Percentiles rank a stretch among this genome's conserved stretches.
Conservation (phyloP, 2,329 filamentous ascomycete genomes). For the Fusarium burgessii region DNA sequence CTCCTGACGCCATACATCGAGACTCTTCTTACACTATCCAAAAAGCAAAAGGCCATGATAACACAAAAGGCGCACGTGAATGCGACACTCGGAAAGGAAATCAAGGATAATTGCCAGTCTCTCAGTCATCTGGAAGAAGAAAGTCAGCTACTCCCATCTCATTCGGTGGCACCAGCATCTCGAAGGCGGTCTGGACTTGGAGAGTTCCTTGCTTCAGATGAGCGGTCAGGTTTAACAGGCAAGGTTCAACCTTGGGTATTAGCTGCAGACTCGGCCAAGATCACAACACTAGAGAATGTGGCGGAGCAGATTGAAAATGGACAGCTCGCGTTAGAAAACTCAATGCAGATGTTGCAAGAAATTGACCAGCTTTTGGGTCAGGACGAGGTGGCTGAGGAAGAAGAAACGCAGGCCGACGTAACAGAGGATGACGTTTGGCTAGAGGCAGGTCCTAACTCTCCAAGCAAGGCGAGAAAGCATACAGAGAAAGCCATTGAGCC, state of each 20-base stretch:
- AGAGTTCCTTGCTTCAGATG: constrained; percentile 56
- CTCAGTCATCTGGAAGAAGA: constrained; percentile 70
- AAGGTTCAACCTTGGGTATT: constrained; percentile 69
- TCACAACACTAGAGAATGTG: constrained; percentile 67
- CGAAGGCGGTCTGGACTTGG: constrained; percentile 57
- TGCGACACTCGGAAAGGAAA: constrained; percentile 61
- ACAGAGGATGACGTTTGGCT: constrained; percentile 53
- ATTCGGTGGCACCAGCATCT: constrained; percentile 57
- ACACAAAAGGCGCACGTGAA: constrained; percentile 70
- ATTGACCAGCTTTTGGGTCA: constrained; percentile 62
- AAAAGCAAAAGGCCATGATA: constrained; percentile 68
- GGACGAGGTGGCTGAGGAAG: constrained; percentile 41
- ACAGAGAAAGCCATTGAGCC: constrained; percentile 40
- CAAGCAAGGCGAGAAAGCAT: constrained; percentile 42
- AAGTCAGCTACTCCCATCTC: constrained; percentile 69
- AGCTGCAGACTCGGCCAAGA: constrained; percentile 70
- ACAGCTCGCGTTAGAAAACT: constrained; percentile 65
- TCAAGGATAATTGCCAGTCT: constrained; percentile 62
- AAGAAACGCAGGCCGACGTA: constrained; percentile 36
- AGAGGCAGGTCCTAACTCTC: constrained; percentile 44
- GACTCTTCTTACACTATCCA: constrained; percentile 63
- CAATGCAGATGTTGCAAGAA: constrained; percentile 62
- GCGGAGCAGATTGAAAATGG: constrained; percentile 71
- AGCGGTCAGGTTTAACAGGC: constrained; percentile 55
- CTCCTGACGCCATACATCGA: constrained; percentile 69